A percentile compares a stretch with the other conserved stretches of the same genome.
phyloP scores from a whole-genome alignment of 148 eudicot species.

The Arctostaphylos glauca region DNA sequence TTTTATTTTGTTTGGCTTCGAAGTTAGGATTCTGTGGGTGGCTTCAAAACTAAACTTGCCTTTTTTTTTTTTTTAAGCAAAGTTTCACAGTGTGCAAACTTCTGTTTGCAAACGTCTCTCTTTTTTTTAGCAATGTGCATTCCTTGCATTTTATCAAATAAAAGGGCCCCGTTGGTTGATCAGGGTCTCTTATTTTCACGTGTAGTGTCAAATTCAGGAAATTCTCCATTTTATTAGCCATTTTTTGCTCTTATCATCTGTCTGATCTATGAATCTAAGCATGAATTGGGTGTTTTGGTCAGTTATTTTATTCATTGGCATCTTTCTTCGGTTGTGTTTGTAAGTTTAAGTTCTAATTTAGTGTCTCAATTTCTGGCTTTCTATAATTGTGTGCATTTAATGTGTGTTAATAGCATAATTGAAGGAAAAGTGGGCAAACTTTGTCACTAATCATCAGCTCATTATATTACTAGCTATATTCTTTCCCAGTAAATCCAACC shows the following conservation, averaged over 20 bases:
- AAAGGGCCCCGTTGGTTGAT: too few species aligned
- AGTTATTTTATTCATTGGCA: neutral
- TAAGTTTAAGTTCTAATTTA: too few species aligned
- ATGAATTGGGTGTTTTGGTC: neutral
- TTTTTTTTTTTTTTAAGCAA: neutral
- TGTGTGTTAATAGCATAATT: too few species aligned
- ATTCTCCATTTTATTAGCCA: slow-evolving; percentile 7
- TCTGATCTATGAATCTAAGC: slow-evolving; percentile 15
- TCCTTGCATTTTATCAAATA: neutral
- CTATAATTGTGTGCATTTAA: too few species aligned
- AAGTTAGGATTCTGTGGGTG: neutral
- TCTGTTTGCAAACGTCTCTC: too few species aligned
- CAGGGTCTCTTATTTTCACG: slow-evolving; percentile 14
- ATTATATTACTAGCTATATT: too few species aligned
- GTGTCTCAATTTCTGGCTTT: too few species aligned
- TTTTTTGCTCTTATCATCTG: slow-evolving; percentile 2
- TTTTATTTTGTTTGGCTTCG: neutral
- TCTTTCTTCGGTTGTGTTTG: neutral
- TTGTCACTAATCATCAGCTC: neutral
- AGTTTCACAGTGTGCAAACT: neutral
- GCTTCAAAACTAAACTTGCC: neutral
- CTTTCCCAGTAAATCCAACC: neutral
- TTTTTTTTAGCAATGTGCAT: neutral
- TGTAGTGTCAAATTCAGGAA: neutral
- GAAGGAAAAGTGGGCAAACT: neutral